These are phyloP conservation scores for Triticum turgidum DNA, from an alignment of 176 grass and related monocot species.

Conservation along the genomic window DNA sequence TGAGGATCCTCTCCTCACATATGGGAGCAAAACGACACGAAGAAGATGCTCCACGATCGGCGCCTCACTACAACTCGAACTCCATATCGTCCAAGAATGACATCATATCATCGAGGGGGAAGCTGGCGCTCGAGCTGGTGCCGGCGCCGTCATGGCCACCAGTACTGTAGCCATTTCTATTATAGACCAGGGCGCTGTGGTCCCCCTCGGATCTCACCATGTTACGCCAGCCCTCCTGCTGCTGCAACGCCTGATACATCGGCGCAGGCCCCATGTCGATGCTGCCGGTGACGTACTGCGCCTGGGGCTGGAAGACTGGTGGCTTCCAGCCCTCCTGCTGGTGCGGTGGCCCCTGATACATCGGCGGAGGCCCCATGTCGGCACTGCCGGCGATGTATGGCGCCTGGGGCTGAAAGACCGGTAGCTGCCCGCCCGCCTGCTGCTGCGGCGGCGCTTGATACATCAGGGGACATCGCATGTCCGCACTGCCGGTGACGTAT, in stretches of 20 bases:
- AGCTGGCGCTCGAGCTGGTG: not conserved
- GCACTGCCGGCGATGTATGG: not conserved
- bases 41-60: not conserved
- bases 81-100: not conserved
- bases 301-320: no score
- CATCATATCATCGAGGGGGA: not conserved
- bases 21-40: not conserved
- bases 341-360: no score
- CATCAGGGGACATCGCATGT: not conserved
- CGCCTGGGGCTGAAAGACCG: no score
- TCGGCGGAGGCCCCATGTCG: not conserved
- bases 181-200: not conserved
- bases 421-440: not conserved
- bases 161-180: not conserved
- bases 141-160: not conserved
- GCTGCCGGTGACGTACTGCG: no score
- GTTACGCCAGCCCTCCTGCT: no score
- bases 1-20: not conserved
- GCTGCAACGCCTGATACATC: no score
- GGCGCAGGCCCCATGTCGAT: no score
- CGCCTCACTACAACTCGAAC: not conserved
- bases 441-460: not conserved
- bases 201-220: not conserved
- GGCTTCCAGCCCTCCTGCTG: no score
- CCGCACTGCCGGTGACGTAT: not conserved